Evolutionary conservation across 2,329 filamentous ascomycete genomes (phyloP).

Genomic region (Emmonsia crescens): DNA sequence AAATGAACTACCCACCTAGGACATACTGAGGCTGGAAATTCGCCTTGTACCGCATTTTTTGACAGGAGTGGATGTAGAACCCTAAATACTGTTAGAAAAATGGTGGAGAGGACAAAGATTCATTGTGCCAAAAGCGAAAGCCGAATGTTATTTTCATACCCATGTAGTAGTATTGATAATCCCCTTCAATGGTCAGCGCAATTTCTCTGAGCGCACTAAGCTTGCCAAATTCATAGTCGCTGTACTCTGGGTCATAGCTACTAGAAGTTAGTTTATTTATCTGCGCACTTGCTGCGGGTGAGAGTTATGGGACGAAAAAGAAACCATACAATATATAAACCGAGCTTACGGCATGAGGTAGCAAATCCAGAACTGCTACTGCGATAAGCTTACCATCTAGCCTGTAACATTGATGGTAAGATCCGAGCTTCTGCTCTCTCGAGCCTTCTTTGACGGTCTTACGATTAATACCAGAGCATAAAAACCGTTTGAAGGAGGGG

Average conservation of each 20-base stretch:
- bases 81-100: slow-evolving; percentile 26
- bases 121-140: not conserved
- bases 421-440: slow-evolving; percentile 35
- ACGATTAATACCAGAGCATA: slow-evolving; percentile 37
- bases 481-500: slow-evolving; percentile 37
- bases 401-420: slow-evolving; percentile 42
- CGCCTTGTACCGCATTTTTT: slow-evolving; percentile 43
- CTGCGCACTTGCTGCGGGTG: not conserved
- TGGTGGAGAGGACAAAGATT: not conserved
- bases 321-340: slow-evolving; percentile 39
- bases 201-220: slow-evolving; percentile 52
- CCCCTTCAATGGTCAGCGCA: slow-evolving; percentile 42
- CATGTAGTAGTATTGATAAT: slow-evolving; percentile 56
- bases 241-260: slow-evolving; percentile 50
- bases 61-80: slow-evolving; percentile 51
- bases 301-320: not conserved
- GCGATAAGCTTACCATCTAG: slow-evolving; percentile 40
- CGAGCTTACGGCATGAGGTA: slow-evolving; percentile 39
- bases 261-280: slow-evolving; percentile 1
- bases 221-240: slow-evolving; percentile 53
- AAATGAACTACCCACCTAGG: slow-evolving; percentile 28
- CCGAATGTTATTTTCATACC: slow-evolving; percentile 26
- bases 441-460: slow-evolving; percentile 25
- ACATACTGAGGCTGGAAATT: slow-evolving; percentile 38
- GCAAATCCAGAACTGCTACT: slow-evolving; percentile 38